Base-by-base conservation (phyloP, 306 rosid genomes). In the Boehmeria nivea region DNA sequence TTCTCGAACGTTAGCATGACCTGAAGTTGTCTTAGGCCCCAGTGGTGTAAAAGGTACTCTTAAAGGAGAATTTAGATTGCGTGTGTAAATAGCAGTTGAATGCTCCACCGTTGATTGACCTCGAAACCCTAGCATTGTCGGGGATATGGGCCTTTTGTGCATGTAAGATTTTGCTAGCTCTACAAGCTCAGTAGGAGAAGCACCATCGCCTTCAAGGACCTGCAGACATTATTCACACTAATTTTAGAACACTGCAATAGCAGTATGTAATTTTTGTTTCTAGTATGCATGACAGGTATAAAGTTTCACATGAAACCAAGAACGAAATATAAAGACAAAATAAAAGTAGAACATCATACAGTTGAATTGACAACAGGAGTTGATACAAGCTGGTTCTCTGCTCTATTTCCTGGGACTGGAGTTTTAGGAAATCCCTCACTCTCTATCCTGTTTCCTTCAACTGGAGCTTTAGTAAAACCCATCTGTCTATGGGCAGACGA, bases 151-250 rank as follows among this genome's bases (percentile, higher is more conserved):
- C 81, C 89, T 85, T 69, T 73, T 71, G 54, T 83, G 95, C 99
- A 91, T 91, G 81, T 78, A 91, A 17, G 95, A 84, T 70, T 87
- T 91, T 54, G 99, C 99, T 57, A 84, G 83, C 81, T 77, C 89
- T 39, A 94, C 99, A 60, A 87, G 79, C 78, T 77, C 87, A 23
- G 85, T 80, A 60, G 99, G 95, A 60, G 99, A 84, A 77, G 84
- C 84, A 73, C 75, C 78, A 69, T 79, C 89, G 46, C 79, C 87
- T 54, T 78, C 78, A 69, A 82, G 82, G 73, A 67, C 86, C 99
- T 91, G 81, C 34, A 43, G 51, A 63, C 64, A 78, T 65, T 66
- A 27, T 22, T 59, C 61, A 54, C 65, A 46, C 25, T 62, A 66
- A 16, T 21, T 60, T 55, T 51, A 79, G 73, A 68, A 61, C 60